Conservation (phyloP, 2,329 filamentous ascomycete species). For the Aspergillus sp. region DNA sequence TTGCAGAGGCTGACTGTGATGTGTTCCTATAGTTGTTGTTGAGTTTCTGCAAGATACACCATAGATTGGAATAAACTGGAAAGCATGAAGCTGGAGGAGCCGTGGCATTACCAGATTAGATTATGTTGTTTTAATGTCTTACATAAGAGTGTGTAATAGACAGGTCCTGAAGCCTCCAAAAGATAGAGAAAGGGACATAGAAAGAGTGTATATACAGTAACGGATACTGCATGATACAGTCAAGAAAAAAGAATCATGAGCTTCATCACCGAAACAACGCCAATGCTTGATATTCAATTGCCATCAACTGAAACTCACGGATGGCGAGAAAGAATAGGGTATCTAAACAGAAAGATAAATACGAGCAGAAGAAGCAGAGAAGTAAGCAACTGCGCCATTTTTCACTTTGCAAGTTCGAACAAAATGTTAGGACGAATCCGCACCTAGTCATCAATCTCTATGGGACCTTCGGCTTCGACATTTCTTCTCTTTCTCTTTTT, state of each 20-base stretch:
- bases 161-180: not conserved
- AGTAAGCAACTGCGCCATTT: too few species aligned
- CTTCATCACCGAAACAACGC: slow-evolving; percentile 9
- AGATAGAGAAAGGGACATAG: not conserved
- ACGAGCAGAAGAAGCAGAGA: not conserved
- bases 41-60: slow-evolving; percentile 36
- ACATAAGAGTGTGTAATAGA: not conserved
- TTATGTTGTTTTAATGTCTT: not conserved
- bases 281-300: slow-evolving; percentile 7
- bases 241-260: slow-evolving; percentile 2
- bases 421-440: not conserved
- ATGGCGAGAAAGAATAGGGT: not conserved
- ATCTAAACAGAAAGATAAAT: not conserved
- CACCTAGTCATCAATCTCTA: slow-evolving; percentile 12
- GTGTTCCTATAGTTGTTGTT: slow-evolving; percentile 37
- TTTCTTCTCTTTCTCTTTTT: slow-evolving; percentile 24
- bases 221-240: not conserved
- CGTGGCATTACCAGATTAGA: not conserved
- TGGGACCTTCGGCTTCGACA: slow-evolving; percentile 2
- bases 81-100: not conserved
- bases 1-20: not conserved
- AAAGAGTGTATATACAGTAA: not conserved
- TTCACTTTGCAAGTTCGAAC: not conserved
- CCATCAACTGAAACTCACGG: not conserved
- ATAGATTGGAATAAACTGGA: slow-evolving; percentile 13